These are phyloP conservation scores for Syzygium malaccense DNA, from an alignment of 441 rosid genomes.

Conservation along the genomic window DNA sequence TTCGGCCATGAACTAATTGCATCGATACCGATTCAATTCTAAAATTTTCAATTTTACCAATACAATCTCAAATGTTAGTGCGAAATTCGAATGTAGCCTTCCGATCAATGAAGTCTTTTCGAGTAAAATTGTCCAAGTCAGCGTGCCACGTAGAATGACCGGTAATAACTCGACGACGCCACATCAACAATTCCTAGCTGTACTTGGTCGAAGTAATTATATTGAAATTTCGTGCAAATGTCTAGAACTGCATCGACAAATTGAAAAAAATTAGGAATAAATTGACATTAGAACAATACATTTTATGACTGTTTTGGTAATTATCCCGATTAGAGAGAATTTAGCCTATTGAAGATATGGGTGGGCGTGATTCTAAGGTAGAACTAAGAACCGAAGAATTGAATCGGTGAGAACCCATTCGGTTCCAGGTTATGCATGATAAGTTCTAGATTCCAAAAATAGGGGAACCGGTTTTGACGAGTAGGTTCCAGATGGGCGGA, in stretches of 20 bases:
- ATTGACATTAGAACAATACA: not conserved
- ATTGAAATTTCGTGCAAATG: not conserved
- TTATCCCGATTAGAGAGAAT: not conserved
- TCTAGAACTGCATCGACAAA: no score
- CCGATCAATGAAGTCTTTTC: fast-evolving
- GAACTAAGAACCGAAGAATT: no score
- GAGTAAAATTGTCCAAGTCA: fast-evolving
- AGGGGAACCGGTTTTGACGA: fast-evolving
- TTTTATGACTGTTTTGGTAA: not conserved
- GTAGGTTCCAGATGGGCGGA: no score
- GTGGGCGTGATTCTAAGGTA: no score
- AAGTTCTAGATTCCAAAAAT: no score
- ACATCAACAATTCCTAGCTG: fast-evolving
- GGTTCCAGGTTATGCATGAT: no score
- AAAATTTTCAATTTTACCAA: not conserved
- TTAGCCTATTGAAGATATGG: not conserved
- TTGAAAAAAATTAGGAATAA: not conserved
- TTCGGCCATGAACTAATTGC: not conserved
- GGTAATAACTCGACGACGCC: fast-evolving
- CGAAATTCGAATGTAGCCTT: not conserved
- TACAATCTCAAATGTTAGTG: not conserved
- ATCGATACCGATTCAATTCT: fast-evolving
- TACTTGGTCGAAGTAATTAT: fast-evolving
- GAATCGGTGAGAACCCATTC: no score
- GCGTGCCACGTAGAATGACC: fast-evolving